Conservation (phyloP, 2,329 filamentous ascomycete genomes). For the Parastagonospora avenae region DNA sequence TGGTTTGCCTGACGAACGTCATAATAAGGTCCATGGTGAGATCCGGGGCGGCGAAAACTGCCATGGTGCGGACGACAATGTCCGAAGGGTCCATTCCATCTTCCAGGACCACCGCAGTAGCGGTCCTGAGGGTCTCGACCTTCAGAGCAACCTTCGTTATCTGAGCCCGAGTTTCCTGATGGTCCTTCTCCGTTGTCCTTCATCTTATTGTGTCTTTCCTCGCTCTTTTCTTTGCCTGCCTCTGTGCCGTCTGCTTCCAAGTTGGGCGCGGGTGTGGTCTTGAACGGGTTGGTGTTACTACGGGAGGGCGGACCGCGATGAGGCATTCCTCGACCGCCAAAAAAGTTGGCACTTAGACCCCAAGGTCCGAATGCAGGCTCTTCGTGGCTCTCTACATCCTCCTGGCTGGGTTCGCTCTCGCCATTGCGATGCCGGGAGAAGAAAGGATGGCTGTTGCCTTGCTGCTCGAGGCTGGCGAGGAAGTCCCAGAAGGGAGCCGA, state of each 20-base stretch:
- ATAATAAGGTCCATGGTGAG: constrained; percentile 9
- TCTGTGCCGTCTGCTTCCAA: not conserved
- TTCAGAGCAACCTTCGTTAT: constrained; percentile 25
- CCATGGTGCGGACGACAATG: constrained; percentile 20
- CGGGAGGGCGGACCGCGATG: constrained; percentile 39
- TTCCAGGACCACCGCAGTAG: constrained; percentile 24
- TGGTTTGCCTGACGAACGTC: constrained; percentile 11
- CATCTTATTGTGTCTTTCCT: constrained; percentile 21
- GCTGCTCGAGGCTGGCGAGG: constrained; percentile 56
- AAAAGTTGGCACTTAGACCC: constrained; percentile 42
- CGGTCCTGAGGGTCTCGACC: constrained; percentile 24
- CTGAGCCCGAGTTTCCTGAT: constrained; percentile 31
- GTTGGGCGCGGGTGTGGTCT: not conserved
- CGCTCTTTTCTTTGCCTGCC: constrained; percentile 5
- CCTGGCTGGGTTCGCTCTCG: constrained; percentile 30
- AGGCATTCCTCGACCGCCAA: constrained; percentile 31
- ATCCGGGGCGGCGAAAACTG: constrained; percentile 14
- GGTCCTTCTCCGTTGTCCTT: constrained; percentile 38
- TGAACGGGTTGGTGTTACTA: not conserved
- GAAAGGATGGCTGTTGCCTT: constrained; percentile 52
- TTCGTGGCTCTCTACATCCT: constrained; percentile 12
- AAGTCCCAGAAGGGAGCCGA: constrained; percentile 63
- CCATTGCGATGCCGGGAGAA: constrained; percentile 46
- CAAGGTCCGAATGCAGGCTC: constrained; percentile 34
- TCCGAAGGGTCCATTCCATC: constrained; percentile 23